Evolutionary conservation across 2,329 filamentous ascomycete genomes (phyloP).

Genomic region (Orbilia ellipsospora): DNA sequence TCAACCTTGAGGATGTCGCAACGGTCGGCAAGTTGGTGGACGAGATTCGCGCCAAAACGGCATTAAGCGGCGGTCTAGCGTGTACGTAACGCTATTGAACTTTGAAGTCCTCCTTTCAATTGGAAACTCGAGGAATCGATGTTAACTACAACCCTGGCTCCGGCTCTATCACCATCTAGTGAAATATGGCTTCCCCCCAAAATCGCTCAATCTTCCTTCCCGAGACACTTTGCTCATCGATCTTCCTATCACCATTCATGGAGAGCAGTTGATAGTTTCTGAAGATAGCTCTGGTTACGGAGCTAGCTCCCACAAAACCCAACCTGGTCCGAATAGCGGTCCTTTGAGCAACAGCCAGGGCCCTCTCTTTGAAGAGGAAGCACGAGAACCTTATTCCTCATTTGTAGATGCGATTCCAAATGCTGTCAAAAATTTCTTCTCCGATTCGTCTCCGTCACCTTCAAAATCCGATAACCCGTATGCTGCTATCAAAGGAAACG

Average conservation of each 20-base stretch:
- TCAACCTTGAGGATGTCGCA: constrained; percentile 76
- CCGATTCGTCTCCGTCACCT: constrained; percentile 23
- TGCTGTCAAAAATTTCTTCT: constrained; percentile 54
- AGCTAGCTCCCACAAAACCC: constrained; percentile 24
- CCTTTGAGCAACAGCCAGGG: constrained; percentile 55
- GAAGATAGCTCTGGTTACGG: constrained; percentile 31
- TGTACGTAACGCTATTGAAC: constrained; percentile 21
- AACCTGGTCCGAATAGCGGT: constrained; percentile 46
- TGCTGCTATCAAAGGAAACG: constrained; percentile 66
- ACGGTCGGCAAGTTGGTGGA: constrained; percentile 72
- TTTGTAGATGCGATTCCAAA: constrained; percentile 35
- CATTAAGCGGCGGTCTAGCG: constrained; percentile 72
- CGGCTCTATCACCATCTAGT: constrained; percentile 62
- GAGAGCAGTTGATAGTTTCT: constrained; percentile 74
- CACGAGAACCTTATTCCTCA: constrained; percentile 38
- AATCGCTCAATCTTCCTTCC: constrained; percentile 70
- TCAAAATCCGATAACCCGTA: constrained; percentile 28
- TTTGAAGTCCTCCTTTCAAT: no score
- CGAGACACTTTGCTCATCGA: constrained; percentile 67
- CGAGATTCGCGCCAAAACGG: constrained; percentile 73
- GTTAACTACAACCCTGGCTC: neutral
- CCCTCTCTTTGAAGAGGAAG: constrained; percentile 51
- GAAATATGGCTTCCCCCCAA: constrained; percentile 86
- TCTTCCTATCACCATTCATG: constrained; percentile 72
- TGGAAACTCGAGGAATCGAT: neutral